A percentile compares a stretch with the other conserved stretches of the same genome.
phyloP scores from a whole-genome alignment of 2,329 filamentous ascomycete genomes.

The Pezicula rhizophila region DNA sequence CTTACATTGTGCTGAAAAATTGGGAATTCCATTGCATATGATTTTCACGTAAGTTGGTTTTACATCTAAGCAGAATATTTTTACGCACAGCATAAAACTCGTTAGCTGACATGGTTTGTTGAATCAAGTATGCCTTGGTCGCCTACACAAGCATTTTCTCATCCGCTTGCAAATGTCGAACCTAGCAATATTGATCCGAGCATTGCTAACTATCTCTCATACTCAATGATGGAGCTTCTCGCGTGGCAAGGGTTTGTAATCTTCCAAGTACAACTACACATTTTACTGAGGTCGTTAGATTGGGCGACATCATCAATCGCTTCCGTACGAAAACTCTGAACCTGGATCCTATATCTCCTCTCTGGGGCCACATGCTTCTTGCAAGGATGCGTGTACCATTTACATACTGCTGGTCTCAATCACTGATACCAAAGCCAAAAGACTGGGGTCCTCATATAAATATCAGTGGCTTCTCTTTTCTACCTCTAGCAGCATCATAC shows the following conservation, averaged over 20 bases:
- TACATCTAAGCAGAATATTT: constrained; percentile 30
- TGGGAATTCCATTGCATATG: constrained; percentile 70
- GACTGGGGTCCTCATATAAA: constrained; percentile 67
- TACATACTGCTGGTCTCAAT: constrained; percentile 51
- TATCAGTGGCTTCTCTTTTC: constrained; percentile 71
- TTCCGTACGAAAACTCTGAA: constrained; percentile 63
- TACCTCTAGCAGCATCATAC: constrained; percentile 52
- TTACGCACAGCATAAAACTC: neutral
- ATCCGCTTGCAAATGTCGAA: constrained; percentile 49
- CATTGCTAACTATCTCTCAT: constrained; percentile 60
- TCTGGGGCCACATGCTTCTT: constrained; percentile 69
- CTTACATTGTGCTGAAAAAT: constrained; percentile 69
- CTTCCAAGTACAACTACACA: neutral
- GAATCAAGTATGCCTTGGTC: constrained; percentile 19
- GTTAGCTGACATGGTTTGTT: neutral
- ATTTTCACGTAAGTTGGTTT: constrained; percentile 72
- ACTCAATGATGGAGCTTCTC: constrained; percentile 62
- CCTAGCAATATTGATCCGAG: constrained; percentile 57
- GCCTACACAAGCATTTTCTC: constrained; percentile 15
- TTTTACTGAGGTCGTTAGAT: constrained; percentile 11
- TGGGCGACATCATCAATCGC: constrained; percentile 70
- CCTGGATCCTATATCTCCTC: constrained; percentile 65
- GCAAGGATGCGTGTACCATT: constrained; percentile 69
- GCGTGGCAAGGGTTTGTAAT: constrained; percentile 60
- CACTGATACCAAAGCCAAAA: constrained; percentile 56